Evolutionary conservation across 129 eudicot genomes (phyloP).

Genomic region (Arctium minus): DNA sequence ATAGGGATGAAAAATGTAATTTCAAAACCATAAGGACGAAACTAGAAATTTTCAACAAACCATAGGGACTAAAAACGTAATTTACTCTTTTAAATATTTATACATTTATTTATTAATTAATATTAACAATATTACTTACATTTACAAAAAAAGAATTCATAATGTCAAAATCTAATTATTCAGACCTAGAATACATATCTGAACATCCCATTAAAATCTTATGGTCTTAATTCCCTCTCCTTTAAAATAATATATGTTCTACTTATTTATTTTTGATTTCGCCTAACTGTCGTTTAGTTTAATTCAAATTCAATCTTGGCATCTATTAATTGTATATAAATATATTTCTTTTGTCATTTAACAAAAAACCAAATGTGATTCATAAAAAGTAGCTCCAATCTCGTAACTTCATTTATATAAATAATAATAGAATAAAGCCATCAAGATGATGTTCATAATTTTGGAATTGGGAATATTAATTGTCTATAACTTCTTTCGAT

Average conservation of each 20-base stretch:
- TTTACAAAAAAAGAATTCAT: background rate
- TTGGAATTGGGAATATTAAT: background rate
- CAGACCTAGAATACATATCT: background rate
- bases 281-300: background rate
- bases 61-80: no score
- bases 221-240: background rate
- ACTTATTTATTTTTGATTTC: no score
- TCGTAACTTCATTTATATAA: background rate
- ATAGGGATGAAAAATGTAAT: no score
- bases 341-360: background rate
- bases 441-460: background rate
- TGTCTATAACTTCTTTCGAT: no score
- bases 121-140: background rate
- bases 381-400: background rate
- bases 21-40: no score
- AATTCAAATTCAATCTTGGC: background rate
- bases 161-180: background rate
- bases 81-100: no score
- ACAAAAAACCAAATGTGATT: background rate
- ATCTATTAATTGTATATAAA: background rate
- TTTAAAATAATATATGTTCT: background rate
- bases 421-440: background rate
- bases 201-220: background rate
- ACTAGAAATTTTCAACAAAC: no score
- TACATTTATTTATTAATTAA: no score